These are phyloP conservation scores for Microbotryum silenes-acaulis DNA, from an alignment of 1,284 basidiomycete species.

Conservation along the genomic window DNA sequence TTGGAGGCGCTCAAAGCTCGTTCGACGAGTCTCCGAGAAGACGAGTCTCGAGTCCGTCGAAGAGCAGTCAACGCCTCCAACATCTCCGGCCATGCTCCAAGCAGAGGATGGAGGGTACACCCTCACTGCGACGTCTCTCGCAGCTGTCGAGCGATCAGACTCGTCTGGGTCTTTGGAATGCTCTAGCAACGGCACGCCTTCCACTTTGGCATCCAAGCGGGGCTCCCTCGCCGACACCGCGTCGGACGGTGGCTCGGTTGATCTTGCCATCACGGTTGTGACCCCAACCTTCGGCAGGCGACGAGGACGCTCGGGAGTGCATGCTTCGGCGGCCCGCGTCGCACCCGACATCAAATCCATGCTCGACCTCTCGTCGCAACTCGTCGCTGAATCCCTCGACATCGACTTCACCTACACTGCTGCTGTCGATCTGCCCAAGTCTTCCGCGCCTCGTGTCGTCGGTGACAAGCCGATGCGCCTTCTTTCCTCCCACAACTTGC, in stretches of 20 bases:
- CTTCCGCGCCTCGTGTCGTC: neutral
- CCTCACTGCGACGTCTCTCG: too few relatives aligned
- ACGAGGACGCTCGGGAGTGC: conserved; percentile 5
- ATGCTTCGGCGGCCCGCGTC: neutral
- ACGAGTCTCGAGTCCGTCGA: conserved; percentile 20
- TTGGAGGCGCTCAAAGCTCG: conserved; percentile 16
- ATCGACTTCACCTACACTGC: conserved; percentile 23
- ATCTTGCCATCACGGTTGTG: neutral
- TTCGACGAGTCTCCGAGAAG: neutral
- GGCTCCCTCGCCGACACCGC: neutral
- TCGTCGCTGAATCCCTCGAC: conserved; percentile 25
- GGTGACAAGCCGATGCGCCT: conserved; percentile 9
- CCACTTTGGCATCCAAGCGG: neutral
- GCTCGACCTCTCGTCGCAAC: conserved; percentile 27
- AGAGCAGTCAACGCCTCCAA: conserved; percentile 20
- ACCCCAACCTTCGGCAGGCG: conserved; percentile 12
- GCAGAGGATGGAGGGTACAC: neutral
- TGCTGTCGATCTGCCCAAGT: conserved; percentile 1
- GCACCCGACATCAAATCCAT: conserved; percentile 9
- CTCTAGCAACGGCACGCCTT: neutral
- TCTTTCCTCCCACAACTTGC: conserved; percentile 17
- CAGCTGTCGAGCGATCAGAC: neutral
- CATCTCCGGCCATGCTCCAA: conserved; percentile 9
- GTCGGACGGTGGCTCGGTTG: conserved; percentile 1
- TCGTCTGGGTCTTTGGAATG: neutral